Percentiles rank a stretch among this genome's conserved stretches.
Conservation (phyloP, 2,329 filamentous ascomycete species). For the Ophiostoma australiae region DNA sequence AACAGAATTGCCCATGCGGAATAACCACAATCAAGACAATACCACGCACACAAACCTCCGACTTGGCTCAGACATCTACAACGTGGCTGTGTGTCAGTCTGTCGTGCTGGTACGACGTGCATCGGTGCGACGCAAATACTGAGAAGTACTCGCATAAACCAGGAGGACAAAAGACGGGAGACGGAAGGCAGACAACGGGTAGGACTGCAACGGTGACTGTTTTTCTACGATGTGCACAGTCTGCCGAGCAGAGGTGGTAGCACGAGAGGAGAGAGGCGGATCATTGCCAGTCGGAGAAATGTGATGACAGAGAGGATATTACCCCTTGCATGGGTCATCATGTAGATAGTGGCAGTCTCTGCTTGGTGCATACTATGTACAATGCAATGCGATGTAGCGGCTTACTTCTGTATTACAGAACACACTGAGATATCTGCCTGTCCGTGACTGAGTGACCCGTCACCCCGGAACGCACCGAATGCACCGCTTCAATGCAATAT, state of each 20-base stretch:
- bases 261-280: neutral
- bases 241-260: neutral
- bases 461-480: no score
- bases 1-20: no score
- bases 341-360: neutral
- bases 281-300: slow-evolving; percentile 3
- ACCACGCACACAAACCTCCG: slow-evolving; percentile 5
- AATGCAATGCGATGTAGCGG: no score
- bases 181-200: neutral
- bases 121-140: neutral
- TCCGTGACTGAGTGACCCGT: no score
- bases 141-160: neutral
- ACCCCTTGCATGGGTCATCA: neutral
- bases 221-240: slow-evolving; percentile 2
- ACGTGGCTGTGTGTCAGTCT: slow-evolving; percentile 1
- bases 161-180: neutral
- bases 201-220: slow-evolving; percentile 3
- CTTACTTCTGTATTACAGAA: no score
- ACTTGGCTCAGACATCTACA: slow-evolving; percentile 3
- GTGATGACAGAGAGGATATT: neutral
- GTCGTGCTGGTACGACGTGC: neutral
- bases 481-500: neutral
- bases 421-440: no score
- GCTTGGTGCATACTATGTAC: no score
- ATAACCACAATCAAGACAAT: neutral